Percentiles rank a stretch among this genome's conserved stretches.
These are phyloP conservation scores for Aspergillus fumigatiaffinis DNA, from an alignment of 2,329 filamentous ascomycete genomes.

Conservation along the genomic window DNA sequence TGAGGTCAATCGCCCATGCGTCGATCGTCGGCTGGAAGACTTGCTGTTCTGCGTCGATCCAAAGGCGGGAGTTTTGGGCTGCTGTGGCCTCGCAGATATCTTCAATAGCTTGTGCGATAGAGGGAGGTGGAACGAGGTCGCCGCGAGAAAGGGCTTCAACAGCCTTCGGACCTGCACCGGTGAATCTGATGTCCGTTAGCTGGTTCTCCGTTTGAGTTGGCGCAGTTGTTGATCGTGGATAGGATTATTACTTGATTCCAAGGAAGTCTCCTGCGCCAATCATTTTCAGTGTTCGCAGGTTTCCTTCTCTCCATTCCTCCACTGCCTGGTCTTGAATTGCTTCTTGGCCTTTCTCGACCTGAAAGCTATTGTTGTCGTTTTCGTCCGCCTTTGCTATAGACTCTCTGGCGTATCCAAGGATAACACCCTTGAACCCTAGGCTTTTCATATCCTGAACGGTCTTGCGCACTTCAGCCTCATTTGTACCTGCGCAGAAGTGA, in stretches of 20 bases:
- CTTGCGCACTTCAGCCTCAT: slow-evolving; percentile 34
- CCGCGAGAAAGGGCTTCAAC: slow-evolving; percentile 35
- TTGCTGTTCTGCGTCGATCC: slow-evolving; percentile 48
- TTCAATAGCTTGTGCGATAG: slow-evolving; percentile 34
- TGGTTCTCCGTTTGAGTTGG: background rate
- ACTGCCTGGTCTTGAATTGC: slow-evolving; percentile 24
- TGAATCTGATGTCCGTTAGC: slow-evolving; percentile 29
- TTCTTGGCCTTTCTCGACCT: slow-evolving; percentile 8
- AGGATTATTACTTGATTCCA: slow-evolving; percentile 38
- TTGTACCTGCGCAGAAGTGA: slow-evolving; percentile 48
- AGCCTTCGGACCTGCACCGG: slow-evolving; percentile 40
- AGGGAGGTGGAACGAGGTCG: slow-evolving; percentile 27
- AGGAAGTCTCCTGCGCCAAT: slow-evolving; percentile 41
- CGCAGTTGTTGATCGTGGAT: background rate
- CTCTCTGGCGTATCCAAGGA: slow-evolving; percentile 47
- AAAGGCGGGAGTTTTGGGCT: slow-evolving; percentile 36
- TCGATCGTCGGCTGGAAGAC: slow-evolving; percentile 44
- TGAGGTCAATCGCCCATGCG: slow-evolving; percentile 43
- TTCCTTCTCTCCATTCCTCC: slow-evolving; percentile 46
- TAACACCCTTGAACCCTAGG: slow-evolving; percentile 47
- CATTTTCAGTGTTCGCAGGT: slow-evolving; percentile 45
- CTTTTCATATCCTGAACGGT: slow-evolving; percentile 37
- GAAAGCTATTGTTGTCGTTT: background rate
- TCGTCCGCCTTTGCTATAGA: slow-evolving; percentile 26
- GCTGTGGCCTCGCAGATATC: slow-evolving; percentile 34